phyloP scores from a whole-genome alignment of 192 early-diverging fungal species.

The Backusella luteola region DNA sequence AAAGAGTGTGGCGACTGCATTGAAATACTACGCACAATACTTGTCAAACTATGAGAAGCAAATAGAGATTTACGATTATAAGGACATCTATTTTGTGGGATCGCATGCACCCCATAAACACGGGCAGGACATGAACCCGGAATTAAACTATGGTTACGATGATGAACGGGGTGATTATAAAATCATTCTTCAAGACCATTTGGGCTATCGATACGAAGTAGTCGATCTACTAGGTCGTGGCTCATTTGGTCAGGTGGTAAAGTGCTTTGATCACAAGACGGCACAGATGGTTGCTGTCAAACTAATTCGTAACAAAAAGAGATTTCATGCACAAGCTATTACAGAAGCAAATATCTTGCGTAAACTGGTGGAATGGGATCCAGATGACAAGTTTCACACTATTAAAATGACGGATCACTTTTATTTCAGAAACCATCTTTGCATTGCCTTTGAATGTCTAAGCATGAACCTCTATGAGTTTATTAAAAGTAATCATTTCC shows the following conservation, averaged over 20 bases:
- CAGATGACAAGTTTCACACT: conserved; percentile 66
- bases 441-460: conserved; percentile 89
- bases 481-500: conserved; percentile 88
- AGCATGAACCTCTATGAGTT: conserved; percentile 94
- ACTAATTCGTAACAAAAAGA: conserved; percentile 91
- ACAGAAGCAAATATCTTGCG: conserved; percentile 91
- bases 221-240: conserved; percentile 86
- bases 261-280: conserved; percentile 88
- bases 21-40: conserved; percentile 63
- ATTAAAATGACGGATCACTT: conserved; percentile 88
- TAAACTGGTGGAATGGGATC: conserved; percentile 73
- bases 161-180: conserved; percentile 92
- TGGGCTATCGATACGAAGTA: conserved; percentile 88
- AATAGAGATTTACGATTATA: conserved; percentile 20
- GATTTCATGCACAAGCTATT: conserved; percentile 90
- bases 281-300: conserved; percentile 84
- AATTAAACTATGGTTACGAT: conserved; percentile 45
- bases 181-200: conserved; percentile 82
- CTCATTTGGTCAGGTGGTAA: conserved; percentile 92
- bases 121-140: neutral
- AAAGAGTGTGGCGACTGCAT: conserved; percentile 33
- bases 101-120: conserved; percentile 6
- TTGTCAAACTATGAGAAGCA: conserved; percentile 82
- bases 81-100: conserved; percentile 15
- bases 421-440: conserved; percentile 91